Evolutionary conservation across 73 alveolate species (phyloP).

Genomic region (Tetrahymena malaccensis): DNA sequence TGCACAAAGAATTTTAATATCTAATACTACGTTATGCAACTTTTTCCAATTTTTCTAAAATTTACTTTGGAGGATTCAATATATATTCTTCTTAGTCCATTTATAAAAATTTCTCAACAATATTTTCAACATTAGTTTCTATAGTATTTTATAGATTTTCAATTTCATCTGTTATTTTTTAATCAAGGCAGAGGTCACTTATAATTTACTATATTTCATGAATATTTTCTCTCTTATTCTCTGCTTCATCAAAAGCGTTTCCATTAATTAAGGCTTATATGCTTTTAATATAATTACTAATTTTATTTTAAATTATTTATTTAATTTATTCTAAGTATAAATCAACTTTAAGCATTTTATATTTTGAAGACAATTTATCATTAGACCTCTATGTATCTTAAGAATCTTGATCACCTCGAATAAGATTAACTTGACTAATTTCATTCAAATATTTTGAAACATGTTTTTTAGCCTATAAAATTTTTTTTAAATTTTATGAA

Average conservation of each 20-base stretch:
- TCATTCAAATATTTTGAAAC: too few species aligned
- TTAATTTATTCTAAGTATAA: not conserved
- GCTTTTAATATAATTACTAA: not conserved
- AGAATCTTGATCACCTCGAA: too few species aligned
- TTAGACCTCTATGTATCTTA: too few species aligned
- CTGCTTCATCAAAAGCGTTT: not conserved
- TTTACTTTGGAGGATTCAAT: not conserved
- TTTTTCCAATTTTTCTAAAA: not conserved
- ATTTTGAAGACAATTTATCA: too few species aligned
- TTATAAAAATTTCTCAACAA: not conserved
- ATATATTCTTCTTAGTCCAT: not conserved
- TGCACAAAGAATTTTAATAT: not conserved
- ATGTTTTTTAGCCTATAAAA: too few species aligned
- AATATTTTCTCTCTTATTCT: not conserved
- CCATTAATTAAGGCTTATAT: not conserved
- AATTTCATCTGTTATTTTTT: not conserved
- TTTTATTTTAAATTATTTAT: not conserved
- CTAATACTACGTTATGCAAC: not conserved
- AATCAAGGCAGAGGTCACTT: not conserved
- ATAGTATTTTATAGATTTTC: not conserved
- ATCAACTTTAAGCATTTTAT: not conserved
- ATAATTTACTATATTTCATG: not conserved
- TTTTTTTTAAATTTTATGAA: too few species aligned
- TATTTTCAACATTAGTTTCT: not conserved
- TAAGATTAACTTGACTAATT: too few species aligned